Evolutionary conservation across 805 yeast genomes (phyloP).

Genomic region (Hanseniaspora meyeri): DNA sequence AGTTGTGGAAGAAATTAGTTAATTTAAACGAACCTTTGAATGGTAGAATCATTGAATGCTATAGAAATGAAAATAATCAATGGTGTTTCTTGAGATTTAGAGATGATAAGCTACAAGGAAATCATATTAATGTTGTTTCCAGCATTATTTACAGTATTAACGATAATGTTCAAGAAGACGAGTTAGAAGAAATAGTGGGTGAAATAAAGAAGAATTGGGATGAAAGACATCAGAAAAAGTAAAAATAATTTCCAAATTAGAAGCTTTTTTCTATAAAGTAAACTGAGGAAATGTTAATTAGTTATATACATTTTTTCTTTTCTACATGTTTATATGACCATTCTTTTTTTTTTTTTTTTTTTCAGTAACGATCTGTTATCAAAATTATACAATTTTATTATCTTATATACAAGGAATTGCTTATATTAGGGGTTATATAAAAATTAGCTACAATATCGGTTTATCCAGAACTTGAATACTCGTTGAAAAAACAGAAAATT

Average conservation of each 20-base stretch:
- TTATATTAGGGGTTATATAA: neutral
- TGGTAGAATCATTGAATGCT: constrained; percentile 79
- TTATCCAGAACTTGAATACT: too few relatives aligned
- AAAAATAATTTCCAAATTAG: too few relatives aligned
- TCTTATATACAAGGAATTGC: too few relatives aligned
- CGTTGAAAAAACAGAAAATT: too few relatives aligned
- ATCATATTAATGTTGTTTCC: constrained; percentile 67
- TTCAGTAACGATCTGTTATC: too few relatives aligned
- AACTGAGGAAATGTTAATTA: too few relatives aligned
- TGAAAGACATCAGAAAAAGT: constrained; percentile 32
- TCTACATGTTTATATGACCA: too few relatives aligned
- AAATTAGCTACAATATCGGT: too few relatives aligned
- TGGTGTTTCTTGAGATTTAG: constrained; percentile 86
- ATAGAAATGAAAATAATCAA: constrained; percentile 48
- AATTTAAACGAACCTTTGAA: constrained; percentile 65
- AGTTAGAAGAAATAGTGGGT: constrained; percentile 46
- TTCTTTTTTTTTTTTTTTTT: too few relatives aligned
- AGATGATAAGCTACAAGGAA: constrained; percentile 84
- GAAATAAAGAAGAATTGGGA: constrained; percentile 53
- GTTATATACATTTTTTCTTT: too few relatives aligned
- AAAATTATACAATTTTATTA: too few relatives aligned
- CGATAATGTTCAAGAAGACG: constrained; percentile 75
- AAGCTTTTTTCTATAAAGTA: too few relatives aligned
- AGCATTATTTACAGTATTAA: constrained; percentile 73
- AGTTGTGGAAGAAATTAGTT: constrained; percentile 73